These are phyloP conservation scores for Conringia planisiliqua DNA, from an alignment of 345 rosid genomes.

Conservation along the genomic window DNA sequence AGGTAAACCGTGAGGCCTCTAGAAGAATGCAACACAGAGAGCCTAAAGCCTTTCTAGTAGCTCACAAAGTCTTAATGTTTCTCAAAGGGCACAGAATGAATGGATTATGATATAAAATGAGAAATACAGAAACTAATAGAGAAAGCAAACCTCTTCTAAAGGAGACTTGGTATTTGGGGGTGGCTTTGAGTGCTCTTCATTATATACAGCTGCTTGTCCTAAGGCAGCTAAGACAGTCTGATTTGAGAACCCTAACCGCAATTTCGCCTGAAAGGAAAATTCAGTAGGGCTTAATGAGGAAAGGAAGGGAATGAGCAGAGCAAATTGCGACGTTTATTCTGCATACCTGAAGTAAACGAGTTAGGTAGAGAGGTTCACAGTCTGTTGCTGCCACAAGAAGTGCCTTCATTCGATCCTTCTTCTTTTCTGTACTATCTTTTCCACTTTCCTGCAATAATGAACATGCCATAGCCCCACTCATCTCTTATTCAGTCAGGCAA, in stretches of 20 bases:
- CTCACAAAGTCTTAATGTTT: neutral
- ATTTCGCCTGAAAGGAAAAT: slow-evolving; percentile 50
- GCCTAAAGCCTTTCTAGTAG: neutral
- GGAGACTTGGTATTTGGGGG: slow-evolving; percentile 65
- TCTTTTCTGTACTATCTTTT: slow-evolving; percentile 93
- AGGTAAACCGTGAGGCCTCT: neutral
- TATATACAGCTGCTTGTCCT: slow-evolving; percentile 85
- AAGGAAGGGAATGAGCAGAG: neutral
- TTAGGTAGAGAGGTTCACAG: slow-evolving; percentile 88
- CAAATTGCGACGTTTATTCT: slow-evolving; percentile 38
- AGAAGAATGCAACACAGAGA: slow-evolving; percentile 7
- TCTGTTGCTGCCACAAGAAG: slow-evolving; percentile 97
- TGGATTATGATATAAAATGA: neutral
- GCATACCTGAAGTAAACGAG: slow-evolving; percentile 97
- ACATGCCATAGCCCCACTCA: slow-evolving; percentile 11
- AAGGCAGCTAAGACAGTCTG: slow-evolving; percentile 89
- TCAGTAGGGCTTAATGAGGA: slow-evolving; percentile 5
- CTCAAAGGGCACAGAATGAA: slow-evolving; percentile 1
- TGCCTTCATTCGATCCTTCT: slow-evolving; percentile 81
- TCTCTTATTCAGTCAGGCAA: neutral
- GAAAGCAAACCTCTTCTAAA: slow-evolving; percentile 66
- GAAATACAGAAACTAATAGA: slow-evolving; percentile 14
- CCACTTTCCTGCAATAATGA: slow-evolving; percentile 65
- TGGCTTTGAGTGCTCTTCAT: slow-evolving; percentile 68
- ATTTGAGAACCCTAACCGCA: slow-evolving; percentile 78